Conservation (phyloP, 306 rosid genomes). For the Dryas drummondii region DNA sequence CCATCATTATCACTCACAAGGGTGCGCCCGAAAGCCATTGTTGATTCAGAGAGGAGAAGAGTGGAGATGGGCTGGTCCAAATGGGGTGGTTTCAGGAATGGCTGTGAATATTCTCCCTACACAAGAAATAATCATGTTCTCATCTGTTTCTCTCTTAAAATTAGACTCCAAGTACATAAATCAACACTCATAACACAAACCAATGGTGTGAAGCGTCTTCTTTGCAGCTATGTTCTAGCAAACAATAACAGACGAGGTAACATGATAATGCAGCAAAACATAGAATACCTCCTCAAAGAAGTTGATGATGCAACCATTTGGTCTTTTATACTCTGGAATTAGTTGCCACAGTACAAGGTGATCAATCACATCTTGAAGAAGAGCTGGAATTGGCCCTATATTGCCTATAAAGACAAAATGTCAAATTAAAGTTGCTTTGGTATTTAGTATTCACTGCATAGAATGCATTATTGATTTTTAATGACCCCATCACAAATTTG, state of each 20-base stretch:
- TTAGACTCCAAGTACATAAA: not conserved
- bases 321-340: constrained; percentile 94
- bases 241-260: constrained; percentile 31
- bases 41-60: constrained; percentile 82
- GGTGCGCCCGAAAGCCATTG: constrained; percentile 91
- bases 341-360: constrained; percentile 91
- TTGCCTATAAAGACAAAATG: constrained; percentile 44
- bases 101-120: constrained; percentile 94
- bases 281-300: constrained; percentile 88
- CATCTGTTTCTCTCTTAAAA: not conserved
- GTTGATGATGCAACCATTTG: constrained; percentile 90
- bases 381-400: constrained; percentile 84
- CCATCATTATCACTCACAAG: constrained; percentile 86
- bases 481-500: not conserved
- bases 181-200: constrained; percentile 23
- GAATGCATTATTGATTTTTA: not conserved
- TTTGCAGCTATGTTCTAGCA: constrained; percentile 27
- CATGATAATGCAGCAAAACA: constrained; percentile 30
- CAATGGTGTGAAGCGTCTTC: constrained; percentile 22
- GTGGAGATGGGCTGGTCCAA: constrained; percentile 95
- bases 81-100: constrained; percentile 97
- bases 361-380: constrained; percentile 76
- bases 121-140: constrained; percentile 18
- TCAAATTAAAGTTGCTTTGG: constrained; percentile 3
- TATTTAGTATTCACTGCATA: constrained; percentile 7